Percentiles rank a stretch among this genome's conserved stretches.
These are phyloP conservation scores for button mushroom (Agaricus bisporus) DNA, from an alignment of 768 basidiomycete species.

Conservation along the genomic window DNA sequence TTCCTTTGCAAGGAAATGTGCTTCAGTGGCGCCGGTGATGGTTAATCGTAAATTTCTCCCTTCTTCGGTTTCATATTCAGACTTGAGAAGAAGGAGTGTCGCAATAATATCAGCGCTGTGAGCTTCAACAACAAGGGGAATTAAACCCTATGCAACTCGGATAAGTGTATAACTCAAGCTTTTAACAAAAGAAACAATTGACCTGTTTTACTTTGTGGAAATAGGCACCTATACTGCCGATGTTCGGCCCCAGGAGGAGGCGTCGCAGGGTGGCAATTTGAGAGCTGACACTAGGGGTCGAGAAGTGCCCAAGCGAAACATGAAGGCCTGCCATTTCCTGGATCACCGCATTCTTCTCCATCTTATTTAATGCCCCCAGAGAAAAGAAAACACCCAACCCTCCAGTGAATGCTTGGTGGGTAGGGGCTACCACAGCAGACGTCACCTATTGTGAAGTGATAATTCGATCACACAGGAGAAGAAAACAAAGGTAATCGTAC, in stretches of 20 bases:
- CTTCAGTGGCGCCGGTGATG: constrained; percentile 62
- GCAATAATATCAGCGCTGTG: constrained; percentile 82
- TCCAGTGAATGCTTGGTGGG: constrained; percentile 41
- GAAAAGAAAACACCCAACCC: constrained; percentile 69
- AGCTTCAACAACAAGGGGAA: constrained; percentile 72
- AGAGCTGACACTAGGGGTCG: constrained; percentile 64
- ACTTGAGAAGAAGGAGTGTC: constrained; percentile 63
- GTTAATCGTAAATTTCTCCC: constrained; percentile 45
- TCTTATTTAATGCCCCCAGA: constrained; percentile 48
- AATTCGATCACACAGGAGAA: not conserved
- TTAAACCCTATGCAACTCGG: constrained; percentile 39
- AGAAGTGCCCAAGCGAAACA: constrained; percentile 47
- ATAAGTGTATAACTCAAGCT: not conserved
- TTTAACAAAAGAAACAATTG: constrained; percentile 6
- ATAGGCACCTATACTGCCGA: constrained; percentile 34
- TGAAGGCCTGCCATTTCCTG: constrained; percentile 64
- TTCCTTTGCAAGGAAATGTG: constrained; percentile 63
- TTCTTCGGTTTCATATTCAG: constrained; percentile 46
- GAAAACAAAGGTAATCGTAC: constrained; percentile 28
- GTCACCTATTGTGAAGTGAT: constrained; percentile 35
- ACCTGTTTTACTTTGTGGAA: constrained; percentile 43
- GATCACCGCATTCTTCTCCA: constrained; percentile 57
- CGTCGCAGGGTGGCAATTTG: constrained; percentile 70
- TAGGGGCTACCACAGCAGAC: constrained; percentile 57
- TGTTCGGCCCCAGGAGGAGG: constrained; percentile 43